A percentile compares a stretch with the other conserved stretches of the same genome.
phyloP scores from a whole-genome alignment of 495 filamentous ascomycete genomes.

The Echria macrotheca region DNA sequence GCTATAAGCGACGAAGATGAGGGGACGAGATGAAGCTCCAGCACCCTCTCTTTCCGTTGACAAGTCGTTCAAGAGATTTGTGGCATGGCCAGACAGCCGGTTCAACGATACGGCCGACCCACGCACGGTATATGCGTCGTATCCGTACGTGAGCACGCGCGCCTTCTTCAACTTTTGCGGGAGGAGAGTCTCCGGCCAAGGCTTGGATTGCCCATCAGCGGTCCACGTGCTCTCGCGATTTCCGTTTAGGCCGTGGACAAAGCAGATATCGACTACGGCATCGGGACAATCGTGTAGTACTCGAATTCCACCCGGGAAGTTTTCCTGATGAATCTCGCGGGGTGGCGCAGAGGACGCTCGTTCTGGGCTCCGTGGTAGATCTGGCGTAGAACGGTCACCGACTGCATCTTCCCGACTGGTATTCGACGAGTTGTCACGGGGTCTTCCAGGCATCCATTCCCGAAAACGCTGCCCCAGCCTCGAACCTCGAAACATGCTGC shows the following conservation, averaged over 20 bases:
- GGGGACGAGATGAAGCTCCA: slow-evolving; percentile 10
- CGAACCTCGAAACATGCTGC: no score
- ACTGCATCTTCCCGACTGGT: no score
- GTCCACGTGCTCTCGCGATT: background rate
- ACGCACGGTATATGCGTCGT: slow-evolving; percentile 14
- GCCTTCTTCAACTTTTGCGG: slow-evolving; percentile 14
- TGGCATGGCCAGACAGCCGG: slow-evolving; percentile 16
- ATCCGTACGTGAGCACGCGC: slow-evolving; percentile 25
- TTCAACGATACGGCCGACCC: background rate
- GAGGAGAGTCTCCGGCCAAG: slow-evolving; percentile 18
- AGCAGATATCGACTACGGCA: background rate
- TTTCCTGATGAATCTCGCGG: no score
- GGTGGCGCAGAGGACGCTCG: no score
- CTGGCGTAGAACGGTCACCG: no score
- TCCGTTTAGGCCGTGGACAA: background rate
- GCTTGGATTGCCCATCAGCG: background rate
- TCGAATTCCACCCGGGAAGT: background rate
- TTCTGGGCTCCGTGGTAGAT: no score
- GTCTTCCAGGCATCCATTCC: no score
- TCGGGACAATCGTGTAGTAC: background rate
- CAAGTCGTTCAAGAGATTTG: slow-evolving; percentile 14
- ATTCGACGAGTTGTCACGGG: no score
- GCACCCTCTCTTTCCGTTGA: background rate
- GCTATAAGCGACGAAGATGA: slow-evolving; percentile 28
- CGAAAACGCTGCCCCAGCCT: no score